Base-by-base conservation (phyloP, 208 protist genomes). In the Strigomonas oncopelti region DNA sequence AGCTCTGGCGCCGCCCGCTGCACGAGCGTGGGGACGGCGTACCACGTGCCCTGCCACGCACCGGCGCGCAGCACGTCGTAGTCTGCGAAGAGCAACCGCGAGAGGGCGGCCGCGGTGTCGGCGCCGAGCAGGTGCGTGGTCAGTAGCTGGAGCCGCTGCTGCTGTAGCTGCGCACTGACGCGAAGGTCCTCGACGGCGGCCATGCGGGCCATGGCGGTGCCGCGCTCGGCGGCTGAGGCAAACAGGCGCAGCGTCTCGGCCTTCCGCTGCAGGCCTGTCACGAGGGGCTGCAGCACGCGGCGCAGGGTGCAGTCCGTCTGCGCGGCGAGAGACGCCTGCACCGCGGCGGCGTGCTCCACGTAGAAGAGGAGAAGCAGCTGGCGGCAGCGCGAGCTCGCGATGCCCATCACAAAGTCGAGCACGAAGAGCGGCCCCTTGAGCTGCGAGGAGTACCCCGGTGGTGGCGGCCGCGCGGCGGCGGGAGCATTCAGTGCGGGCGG, bases 61-160 rank as follows among this genome's bases (percentile, higher is more conserved):
- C 45, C 32, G 34, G 61, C 58, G 27, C 61, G 45, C 24, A 87
- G 45, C 16, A 79, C 42, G 27, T 32, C 25, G 51, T 78, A 52
- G 53, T 93, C 84, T 13, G 84, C 71, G 14, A 87, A 48, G 11
- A 88, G 77, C 34, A 93, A 76, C 18, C 78, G 78, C 27, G 80
- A 78, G 20, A 90, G 72, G 36, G 72, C 64, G n/a, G 73, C 77
- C 18, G 82, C 65, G 9, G 72, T 76, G 20, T 85, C 74, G 5
- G 70, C 59, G 31, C 79, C 80, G 52, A 93, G 83, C 24, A 88
- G n/a, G 58, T 83, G 74, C 9, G 74, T 32, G 18, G 71, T 75
- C 46, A 90, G 69, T 13, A 90, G 70, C 54, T 78, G 74, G 24
- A 80, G 75, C 16, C 87, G 87, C 54, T 85, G 71, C 70, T 85